Evolutionary conservation across 495 filamentous ascomycete species (phyloP), one percentile per base, ranked within the genome.

Genomic region (Hypoxylon rickii): DNA sequence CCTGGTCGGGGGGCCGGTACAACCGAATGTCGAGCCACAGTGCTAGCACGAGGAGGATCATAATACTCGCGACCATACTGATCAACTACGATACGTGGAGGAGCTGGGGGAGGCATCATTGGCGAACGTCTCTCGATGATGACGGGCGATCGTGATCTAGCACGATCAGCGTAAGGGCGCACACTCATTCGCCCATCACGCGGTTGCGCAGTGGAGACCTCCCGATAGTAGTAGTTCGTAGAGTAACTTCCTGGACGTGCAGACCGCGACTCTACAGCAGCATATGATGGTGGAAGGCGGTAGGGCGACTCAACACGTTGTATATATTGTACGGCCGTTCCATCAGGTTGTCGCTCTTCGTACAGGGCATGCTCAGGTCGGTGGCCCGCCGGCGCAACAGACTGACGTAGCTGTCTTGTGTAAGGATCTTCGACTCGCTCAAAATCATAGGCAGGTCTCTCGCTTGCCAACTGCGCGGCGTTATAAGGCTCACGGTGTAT

Each of bases 41-140:
- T 52, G 29, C 72, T 68, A 16, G 80, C 70, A 15, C 80, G 64
- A 5, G 84, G 70, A 24, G 79, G 77, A 65, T 88, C 87, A 40
- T 86, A 72, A 60, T 86, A 92, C 62, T 88, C 79, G 50, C 84
- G 84, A 17, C 88, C 88, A 70, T 81, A 83, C 46, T 86, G 80
- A 66, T 90, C 88, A 39, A 91, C 72, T 37, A 90, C 71, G 50
- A 89, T 83, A 41, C 87, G 81, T 26, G 82, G 79, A 18, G 77
- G 77, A 19, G 81, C 76, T 20, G 87, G 83, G 22, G 81, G 79
- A 65, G 85, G 79, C 54, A 85, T 76, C 7, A 76, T 69, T 20
- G 73, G 71, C 4, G 78, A 64, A 4, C 65, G 61, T 51, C 74
- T 69, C 49, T 84, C 83, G 29, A 79, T 73, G 40, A 74, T 55